These are phyloP conservation scores for Fusarium ramigenum DNA, from an alignment of 2,329 filamentous ascomycete genomes.

Conservation along the genomic window DNA sequence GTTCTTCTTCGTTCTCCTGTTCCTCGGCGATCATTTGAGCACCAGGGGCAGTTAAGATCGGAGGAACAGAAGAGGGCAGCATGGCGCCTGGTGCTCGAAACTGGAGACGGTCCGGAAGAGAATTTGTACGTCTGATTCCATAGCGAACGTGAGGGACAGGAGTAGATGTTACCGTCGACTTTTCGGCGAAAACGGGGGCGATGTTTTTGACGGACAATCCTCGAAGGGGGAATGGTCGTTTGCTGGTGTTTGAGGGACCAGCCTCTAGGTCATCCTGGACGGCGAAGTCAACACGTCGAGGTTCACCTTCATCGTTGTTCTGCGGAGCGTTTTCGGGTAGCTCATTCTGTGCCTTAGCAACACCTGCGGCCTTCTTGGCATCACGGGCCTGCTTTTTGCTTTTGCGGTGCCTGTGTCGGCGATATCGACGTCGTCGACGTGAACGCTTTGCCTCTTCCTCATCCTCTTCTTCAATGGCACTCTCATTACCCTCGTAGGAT, in stretches of 20 bases:
- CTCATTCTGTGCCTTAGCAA: conserved; percentile 45
- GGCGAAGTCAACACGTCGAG: conserved; percentile 69
- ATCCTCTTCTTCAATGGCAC: conserved; percentile 55
- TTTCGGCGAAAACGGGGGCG: conserved; percentile 74
- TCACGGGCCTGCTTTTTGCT: conserved; percentile 55
- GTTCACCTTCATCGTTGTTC: conserved; percentile 49
- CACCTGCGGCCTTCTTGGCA: conserved; percentile 38
- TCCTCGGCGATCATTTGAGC: conserved; percentile 37
- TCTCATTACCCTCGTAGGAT: conserved; percentile 53
- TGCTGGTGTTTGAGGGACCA: conserved; percentile 24
- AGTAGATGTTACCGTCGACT: conserved; percentile 50
- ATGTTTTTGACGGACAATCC: conserved; percentile 73
- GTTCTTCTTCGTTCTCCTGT: conserved; percentile 53
- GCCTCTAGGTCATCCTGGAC: conserved; percentile 44
- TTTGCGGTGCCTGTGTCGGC: conserved; percentile 52
- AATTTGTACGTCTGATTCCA: conserved; percentile 78
- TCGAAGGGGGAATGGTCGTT: conserved; percentile 65
- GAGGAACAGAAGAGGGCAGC: conserved; percentile 58
- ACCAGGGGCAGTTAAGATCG: conserved; percentile 47
- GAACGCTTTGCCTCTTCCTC: conserved; percentile 53
- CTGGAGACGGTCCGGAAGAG: conserved; percentile 73
- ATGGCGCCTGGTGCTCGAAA: conserved; percentile 60
- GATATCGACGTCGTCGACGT: conserved; percentile 48
- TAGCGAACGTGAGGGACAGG: conserved; percentile 67
- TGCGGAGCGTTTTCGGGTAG: conserved; percentile 39